Evolutionary conservation across 2,329 filamentous ascomycete genomes (phyloP).

Genomic region (Ceratocystis huliohia): DNA sequence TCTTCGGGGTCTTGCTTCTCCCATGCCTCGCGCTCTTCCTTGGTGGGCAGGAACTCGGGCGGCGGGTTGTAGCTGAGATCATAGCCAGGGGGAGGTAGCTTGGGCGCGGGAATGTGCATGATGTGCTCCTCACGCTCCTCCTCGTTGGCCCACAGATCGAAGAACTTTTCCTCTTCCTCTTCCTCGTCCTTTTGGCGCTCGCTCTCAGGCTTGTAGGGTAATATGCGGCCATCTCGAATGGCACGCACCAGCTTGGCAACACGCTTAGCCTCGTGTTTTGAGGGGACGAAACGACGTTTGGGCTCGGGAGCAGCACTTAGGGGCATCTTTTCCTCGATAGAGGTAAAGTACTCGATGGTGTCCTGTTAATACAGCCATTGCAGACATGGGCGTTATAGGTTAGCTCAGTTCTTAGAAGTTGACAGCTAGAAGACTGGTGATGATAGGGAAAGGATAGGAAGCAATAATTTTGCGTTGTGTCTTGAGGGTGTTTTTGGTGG

Average conservation of each 20-base stretch:
- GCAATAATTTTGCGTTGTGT: background rate
- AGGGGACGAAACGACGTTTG: slow-evolving; percentile 88
- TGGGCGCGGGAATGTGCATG: slow-evolving; percentile 93
- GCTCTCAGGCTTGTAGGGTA: slow-evolving; percentile 71
- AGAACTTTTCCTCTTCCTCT: slow-evolving; percentile 58
- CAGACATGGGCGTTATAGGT: background rate
- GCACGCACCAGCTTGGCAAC: slow-evolving; percentile 96
- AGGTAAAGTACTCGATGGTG: slow-evolving; percentile 87
- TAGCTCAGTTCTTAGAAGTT: background rate
- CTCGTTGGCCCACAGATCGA: slow-evolving; percentile 94
- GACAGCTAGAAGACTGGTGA: background rate
- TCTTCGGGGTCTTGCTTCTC: slow-evolving; percentile 80
- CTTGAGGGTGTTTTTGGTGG: background rate
- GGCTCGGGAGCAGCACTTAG: slow-evolving; percentile 89
- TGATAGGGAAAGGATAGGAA: background rate
- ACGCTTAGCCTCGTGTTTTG: slow-evolving; percentile 90
- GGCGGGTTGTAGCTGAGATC: slow-evolving; percentile 96
- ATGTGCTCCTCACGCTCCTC: slow-evolving; percentile 66
- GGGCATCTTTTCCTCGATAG: slow-evolving; percentile 84
- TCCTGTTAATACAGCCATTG: slow-evolving; percentile 36
- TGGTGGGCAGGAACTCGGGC: slow-evolving; percentile 79
- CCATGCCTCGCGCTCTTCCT: slow-evolving; percentile 75
- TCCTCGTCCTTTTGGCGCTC: slow-evolving; percentile 56
- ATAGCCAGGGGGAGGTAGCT: slow-evolving; percentile 83
- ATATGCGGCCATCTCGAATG: slow-evolving; percentile 83